Base-by-base conservation (phyloP, 768 basidiomycete species). In the Boletales sp. region DNA sequence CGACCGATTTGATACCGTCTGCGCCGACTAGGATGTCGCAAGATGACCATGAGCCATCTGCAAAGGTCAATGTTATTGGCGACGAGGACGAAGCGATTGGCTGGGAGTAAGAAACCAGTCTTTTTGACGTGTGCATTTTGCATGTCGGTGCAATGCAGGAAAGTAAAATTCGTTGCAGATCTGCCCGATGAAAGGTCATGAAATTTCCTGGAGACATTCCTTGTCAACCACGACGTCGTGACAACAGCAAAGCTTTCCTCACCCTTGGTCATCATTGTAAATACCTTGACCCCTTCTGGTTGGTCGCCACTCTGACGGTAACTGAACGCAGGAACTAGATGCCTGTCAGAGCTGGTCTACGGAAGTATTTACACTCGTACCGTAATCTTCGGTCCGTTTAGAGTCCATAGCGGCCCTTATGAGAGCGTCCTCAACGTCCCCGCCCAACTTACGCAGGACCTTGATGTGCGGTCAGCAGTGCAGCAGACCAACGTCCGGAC, bases 11-110 rank as follows among this genome's bases (percentile, higher is more conserved):
- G 51, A 86, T 52, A 5, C 84, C 84, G 55, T 87, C 85, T n/a
- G 83, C 84, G 34, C 84, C 85, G 46, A 87, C 65, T 21, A 89
- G 76, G 11, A 87, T 61, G 61, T 88, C 85, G 59, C 83, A 87
- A 19, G 72, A 70, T 5, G 81, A 72, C 11, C 68, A 74, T 13
- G 81, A 72, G 37, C 82, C 84, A 57, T 88, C 87, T 54, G 78
- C 69, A 60, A 88, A 89, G 18, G 70, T 58, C 50, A 89, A 67
- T 28, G 65, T 72, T 54, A 84, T 73, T 1, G 52, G 54, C 8
- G 57, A 52, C 18, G 21, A 51, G 15, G 5, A 28, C 11, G 50
- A 64, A 55, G 78, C 77, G 5, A 54, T 62, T n/a, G 50, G 68
- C 54, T 83, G 81, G 5, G 56, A 64, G 60, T 83, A 87, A 1